phyloP scores from a whole-genome alignment of 805 yeast genomes.

The Novakomyces olei region DNA sequence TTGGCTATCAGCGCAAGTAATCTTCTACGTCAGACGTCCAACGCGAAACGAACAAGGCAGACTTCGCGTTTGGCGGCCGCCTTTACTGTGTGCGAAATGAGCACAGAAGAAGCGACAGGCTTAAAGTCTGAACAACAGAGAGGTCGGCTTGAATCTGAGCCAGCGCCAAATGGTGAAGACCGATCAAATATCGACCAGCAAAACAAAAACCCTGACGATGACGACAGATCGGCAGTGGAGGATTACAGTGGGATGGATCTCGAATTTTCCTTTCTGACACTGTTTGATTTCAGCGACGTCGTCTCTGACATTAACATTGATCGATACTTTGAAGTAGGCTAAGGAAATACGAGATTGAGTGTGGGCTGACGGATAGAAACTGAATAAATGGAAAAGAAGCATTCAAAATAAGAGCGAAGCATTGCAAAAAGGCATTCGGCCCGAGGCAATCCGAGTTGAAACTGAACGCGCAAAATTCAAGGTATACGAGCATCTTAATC shows the following conservation, averaged over 20 bases:
- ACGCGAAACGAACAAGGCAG: no score
- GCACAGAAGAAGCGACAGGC: no score
- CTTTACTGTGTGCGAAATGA: no score
- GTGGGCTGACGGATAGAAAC: not conserved
- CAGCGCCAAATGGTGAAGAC: no score
- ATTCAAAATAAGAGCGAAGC: not conserved
- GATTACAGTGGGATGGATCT: not conserved
- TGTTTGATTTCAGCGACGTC: no score
- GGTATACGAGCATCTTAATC: conserved; percentile 13
- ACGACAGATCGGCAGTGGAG: not conserved
- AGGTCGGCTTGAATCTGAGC: no score
- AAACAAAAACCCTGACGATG: no score
- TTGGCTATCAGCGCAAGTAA: no score
- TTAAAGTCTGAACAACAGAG: no score
- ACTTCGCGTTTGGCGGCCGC: no score
- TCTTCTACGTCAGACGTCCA: no score
- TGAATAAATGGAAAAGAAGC: not conserved
- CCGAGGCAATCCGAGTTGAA: conserved; percentile 8
- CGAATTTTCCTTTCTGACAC: not conserved
- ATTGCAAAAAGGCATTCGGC: not conserved
- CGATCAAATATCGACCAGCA: no score
- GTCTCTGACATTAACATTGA: not conserved
- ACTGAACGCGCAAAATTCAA: conserved; percentile 14
- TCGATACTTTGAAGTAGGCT: not conserved
- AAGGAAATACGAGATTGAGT: not conserved